Percentiles rank a stretch among this genome's conserved stretches.
Evolutionary conservation across 441 rosid genomes (phyloP).

Genomic region (Croton setiger): DNA sequence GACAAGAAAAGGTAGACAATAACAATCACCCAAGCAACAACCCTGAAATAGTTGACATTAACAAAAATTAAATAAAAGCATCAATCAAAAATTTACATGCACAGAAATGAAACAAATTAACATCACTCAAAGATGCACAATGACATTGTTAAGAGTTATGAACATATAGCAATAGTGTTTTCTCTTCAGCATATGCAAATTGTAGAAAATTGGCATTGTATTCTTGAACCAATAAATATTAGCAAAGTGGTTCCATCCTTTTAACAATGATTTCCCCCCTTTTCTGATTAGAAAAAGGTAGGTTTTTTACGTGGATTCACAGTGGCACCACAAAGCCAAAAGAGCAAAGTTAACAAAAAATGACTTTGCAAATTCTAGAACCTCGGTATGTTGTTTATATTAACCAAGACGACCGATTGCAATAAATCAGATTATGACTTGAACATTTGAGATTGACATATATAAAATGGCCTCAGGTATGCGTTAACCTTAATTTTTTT

Average conservation of each 20-base stretch:
- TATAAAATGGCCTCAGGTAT: neutral
- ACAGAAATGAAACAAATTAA: constrained; percentile 1
- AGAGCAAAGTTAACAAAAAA: no score
- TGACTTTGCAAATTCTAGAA: neutral
- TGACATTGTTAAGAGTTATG: neutral
- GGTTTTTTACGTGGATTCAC: no score
- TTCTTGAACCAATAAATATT: neutral
- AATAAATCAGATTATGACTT: neutral
- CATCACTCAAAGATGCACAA: neutral
- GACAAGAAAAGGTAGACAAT: constrained; percentile 41
- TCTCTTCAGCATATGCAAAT: neutral
- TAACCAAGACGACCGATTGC: neutral
- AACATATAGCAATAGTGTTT: neutral
- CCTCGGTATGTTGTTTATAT: neutral
- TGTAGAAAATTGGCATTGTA: neutral
- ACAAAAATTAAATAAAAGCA: constrained; percentile 4
- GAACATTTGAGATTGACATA: neutral
- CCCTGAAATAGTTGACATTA: constrained; percentile 41
- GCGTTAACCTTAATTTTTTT: neutral
- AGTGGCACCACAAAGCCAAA: no score
- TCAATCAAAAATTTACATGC: neutral
- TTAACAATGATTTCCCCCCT: neutral
- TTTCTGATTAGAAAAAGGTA: no score
- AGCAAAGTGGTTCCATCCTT: neutral
- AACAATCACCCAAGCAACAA: constrained; percentile 41